Percentiles rank a stretch among this genome's conserved stretches.
Conservation (phyloP, 139 green algal genomes). For the Picochlorum sp. region DNA sequence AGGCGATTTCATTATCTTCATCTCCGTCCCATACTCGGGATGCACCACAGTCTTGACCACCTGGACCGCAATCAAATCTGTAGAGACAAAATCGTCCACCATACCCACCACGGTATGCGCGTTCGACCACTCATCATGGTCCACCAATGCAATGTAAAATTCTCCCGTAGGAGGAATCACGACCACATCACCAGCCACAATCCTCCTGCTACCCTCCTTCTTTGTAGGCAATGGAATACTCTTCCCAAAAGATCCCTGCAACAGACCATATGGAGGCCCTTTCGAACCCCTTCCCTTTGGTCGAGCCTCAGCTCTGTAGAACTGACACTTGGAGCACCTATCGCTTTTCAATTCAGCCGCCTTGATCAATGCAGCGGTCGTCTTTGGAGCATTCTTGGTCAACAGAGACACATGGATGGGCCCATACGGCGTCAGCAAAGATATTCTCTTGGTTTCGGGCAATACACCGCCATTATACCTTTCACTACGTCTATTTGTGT, state of each 20-base stretch:
- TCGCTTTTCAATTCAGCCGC: neutral
- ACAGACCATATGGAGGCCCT: conserved; percentile 39
- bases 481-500: too few relatives aligned
- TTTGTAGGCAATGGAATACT: conserved; percentile 2
- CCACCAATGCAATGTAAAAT: conserved; percentile 41
- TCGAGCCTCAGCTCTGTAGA: conserved; percentile 12
- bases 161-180: conserved; percentile 40
- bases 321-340: neutral
- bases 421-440: conserved; percentile 12
- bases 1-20: conserved; percentile 9
- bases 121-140: conserved; percentile 39
- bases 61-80: conserved; percentile 12
- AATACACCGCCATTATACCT: too few relatives aligned
- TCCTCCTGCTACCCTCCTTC: neutral
- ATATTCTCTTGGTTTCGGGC: neutral
- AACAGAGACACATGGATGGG: conserved; percentile 1
- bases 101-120: conserved; percentile 31
- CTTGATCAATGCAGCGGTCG: conserved; percentile 10
- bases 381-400: neutral
- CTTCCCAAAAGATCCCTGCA: conserved; percentile 35
- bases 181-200: conserved; percentile 30
- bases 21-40: conserved; percentile 11
- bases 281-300: neutral
- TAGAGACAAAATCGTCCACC: conserved; percentile 9
- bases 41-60: neutral